Percentiles rank a stretch among this genome's conserved stretches.
Conservation (phyloP, 106 monocot species). For the Triglochin maritima region DNA sequence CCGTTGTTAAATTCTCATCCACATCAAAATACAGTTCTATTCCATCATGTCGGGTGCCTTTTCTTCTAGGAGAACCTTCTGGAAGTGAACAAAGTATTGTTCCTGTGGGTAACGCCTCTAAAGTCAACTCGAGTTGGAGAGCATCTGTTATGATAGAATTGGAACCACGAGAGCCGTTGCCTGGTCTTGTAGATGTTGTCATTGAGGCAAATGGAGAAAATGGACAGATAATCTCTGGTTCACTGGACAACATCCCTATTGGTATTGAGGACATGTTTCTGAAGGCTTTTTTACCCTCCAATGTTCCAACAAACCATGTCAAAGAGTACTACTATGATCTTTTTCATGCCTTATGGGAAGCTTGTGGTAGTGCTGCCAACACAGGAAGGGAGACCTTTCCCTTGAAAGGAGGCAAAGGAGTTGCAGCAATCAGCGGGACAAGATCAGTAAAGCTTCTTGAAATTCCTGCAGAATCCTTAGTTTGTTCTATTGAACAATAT, state of each 20-base stretch:
- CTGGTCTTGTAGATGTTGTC: slow-evolving; percentile 54
- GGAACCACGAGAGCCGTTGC: slow-evolving; percentile 78
- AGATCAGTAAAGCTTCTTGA: slow-evolving; percentile 87
- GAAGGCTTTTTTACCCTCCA: slow-evolving; percentile 41
- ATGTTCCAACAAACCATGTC: slow-evolving; percentile 26
- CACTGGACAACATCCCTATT: slow-evolving; percentile 46
- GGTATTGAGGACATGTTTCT: slow-evolving; percentile 97
- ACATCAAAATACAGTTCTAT: slow-evolving; percentile 60
- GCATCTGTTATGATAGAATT: slow-evolving; percentile 53
- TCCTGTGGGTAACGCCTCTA: slow-evolving; percentile 15
- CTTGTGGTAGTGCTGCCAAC: slow-evolving; percentile 53
- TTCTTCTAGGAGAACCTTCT: slow-evolving; percentile 60
- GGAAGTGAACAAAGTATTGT: slow-evolving; percentile 36
- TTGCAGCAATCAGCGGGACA: slow-evolving; percentile 68
- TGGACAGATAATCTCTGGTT: slow-evolving; percentile 62
- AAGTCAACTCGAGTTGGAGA: slow-evolving; percentile 17
- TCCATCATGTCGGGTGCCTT: slow-evolving; percentile 61
- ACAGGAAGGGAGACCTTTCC: slow-evolving; percentile 66
- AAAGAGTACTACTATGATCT: slow-evolving; percentile 42
- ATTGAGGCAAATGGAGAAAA: slow-evolving; percentile 65
- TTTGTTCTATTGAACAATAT: slow-evolving; percentile 42
- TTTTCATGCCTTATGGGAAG: slow-evolving; percentile 92
- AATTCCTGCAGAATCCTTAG: slow-evolving; percentile 29
- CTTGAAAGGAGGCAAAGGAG: slow-evolving; percentile 63
- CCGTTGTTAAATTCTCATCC: slow-evolving; percentile 56